These are phyloP conservation scores for Boletus tomentosulus DNA, from an alignment of 768 basidiomycete species.

Conservation along the genomic window DNA sequence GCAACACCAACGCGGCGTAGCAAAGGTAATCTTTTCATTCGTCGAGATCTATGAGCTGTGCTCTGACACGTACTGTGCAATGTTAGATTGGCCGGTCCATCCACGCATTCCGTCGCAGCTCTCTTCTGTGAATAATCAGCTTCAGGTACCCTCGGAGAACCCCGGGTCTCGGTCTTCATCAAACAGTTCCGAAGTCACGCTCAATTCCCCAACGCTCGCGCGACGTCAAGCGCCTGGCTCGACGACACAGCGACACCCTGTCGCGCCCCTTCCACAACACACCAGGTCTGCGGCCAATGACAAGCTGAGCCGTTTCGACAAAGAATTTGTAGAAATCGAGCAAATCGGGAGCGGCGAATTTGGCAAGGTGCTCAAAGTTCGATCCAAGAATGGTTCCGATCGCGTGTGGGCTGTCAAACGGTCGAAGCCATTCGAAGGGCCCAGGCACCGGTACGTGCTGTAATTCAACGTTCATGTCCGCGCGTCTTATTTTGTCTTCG, in stretches of 20 bases:
- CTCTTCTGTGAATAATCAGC: slow-evolving; percentile 41
- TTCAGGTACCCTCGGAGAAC: slow-evolving; percentile 39
- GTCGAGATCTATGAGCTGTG: neutral
- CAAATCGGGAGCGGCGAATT: slow-evolving; percentile 90
- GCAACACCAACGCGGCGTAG: slow-evolving; percentile 61
- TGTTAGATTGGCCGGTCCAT: slow-evolving; percentile 54
- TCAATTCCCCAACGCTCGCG: slow-evolving; percentile 44
- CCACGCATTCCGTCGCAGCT: slow-evolving; percentile 45
- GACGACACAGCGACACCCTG: slow-evolving; percentile 21
- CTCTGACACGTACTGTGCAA: neutral
- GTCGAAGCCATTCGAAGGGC: slow-evolving; percentile 88
- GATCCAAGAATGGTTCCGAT: slow-evolving; percentile 53
- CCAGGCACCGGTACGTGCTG: slow-evolving; percentile 74
- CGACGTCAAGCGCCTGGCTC: slow-evolving; percentile 30
- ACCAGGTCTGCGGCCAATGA: slow-evolving; percentile 40
- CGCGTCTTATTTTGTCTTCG: slow-evolving; percentile 12
- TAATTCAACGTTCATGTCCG: slow-evolving; percentile 9
- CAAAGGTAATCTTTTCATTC: slow-evolving; percentile 48
- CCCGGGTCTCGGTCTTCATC: slow-evolving; percentile 58
- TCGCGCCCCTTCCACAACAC: slow-evolving; percentile 19
- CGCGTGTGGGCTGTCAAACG: slow-evolving; percentile 86
- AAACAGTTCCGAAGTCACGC: slow-evolving; percentile 42
- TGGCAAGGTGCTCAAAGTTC: slow-evolving; percentile 86
- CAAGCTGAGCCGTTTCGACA: slow-evolving; percentile 67
- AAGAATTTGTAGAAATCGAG: slow-evolving; percentile 74